Percentiles rank a stretch among this genome's conserved stretches.
Evolutionary conservation across 306 rosid species (phyloP).

Genomic region (Rubus idaeus): DNA sequence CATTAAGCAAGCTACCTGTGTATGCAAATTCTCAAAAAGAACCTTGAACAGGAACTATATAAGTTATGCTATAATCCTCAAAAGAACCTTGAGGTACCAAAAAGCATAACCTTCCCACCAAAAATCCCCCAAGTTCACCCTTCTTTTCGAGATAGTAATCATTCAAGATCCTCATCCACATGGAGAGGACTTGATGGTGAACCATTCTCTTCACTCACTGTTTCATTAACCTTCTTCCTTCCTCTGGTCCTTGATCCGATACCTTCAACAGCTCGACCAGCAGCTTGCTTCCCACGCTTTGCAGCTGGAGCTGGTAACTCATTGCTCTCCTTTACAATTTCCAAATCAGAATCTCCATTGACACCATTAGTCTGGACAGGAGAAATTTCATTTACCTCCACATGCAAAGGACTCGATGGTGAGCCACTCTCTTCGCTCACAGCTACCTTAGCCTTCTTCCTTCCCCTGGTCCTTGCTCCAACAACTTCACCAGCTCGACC

Average conservation of each 20-base stretch:
- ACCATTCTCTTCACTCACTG: slow-evolving; percentile 23
- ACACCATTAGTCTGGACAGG: not conserved
- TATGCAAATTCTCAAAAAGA: not conserved
- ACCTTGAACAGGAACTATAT: not conserved
- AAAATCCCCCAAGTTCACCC: not conserved
- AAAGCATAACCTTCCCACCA: not conserved
- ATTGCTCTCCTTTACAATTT: not conserved
- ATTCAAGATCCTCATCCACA: slow-evolving; percentile 27
- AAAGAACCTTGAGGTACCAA: slow-evolving; percentile 6
- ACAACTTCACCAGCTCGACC: not conserved
- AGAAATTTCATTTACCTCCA: not conserved
- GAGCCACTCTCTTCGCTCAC: slow-evolving; percentile 29
- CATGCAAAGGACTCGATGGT: slow-evolving; percentile 33
- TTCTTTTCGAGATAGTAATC: not conserved
- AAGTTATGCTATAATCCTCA: not conserved
- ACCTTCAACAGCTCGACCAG: not conserved
- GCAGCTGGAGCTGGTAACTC: not conserved
- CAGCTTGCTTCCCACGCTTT: not conserved
- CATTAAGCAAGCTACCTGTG: slow-evolving; percentile 7
- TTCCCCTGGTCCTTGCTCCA: slow-evolving; percentile 12
- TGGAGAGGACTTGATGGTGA: slow-evolving; percentile 50
- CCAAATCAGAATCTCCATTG: not conserved
- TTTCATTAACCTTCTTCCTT: slow-evolving; percentile 1
- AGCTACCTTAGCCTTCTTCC: slow-evolving; percentile 7
- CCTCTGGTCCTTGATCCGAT: slow-evolving; percentile 10